Evolutionary conservation across 495 filamentous ascomycete genomes (phyloP).

Genomic region (Daldinia grandis): DNA sequence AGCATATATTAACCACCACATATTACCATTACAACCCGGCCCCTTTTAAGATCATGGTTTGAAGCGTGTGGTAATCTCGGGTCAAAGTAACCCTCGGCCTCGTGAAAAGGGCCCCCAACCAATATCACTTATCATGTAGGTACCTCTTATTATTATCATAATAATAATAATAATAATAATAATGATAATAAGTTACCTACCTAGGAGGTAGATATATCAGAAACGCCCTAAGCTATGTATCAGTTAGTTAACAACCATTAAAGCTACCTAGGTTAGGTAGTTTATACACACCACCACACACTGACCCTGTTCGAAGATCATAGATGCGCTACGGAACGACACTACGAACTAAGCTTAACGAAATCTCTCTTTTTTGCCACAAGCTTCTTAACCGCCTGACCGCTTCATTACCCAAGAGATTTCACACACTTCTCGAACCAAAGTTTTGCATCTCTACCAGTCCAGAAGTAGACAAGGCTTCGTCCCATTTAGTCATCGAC

Average conservation of each 20-base stretch:
- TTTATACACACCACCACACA: neutral
- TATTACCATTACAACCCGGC: conserved; percentile 53
- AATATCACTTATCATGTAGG: conserved; percentile 27
- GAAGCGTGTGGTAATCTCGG: conserved; percentile 50
- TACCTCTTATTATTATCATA: too few relatives aligned
- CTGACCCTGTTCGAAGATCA: neutral
- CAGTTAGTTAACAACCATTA: conserved; percentile 29
- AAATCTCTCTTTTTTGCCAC: conserved; percentile 8
- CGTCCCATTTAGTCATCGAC: conserved; percentile 31
- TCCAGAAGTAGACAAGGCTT: conserved; percentile 29
- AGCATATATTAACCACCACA: conserved; percentile 55
- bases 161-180: too few relatives aligned
- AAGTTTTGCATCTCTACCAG: conserved; percentile 28
- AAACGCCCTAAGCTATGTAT: conserved; percentile 25
- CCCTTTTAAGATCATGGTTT: conserved; percentile 45
- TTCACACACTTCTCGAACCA: conserved; percentile 32
- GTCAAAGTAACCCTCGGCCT: conserved; percentile 45
- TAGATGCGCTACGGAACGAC: conserved; percentile 29
- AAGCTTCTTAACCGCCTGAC: conserved; percentile 26
- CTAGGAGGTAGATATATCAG: conserved; percentile 7
- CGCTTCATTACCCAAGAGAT: conserved; percentile 26
- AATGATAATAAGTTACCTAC: neutral
- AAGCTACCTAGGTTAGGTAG: neutral
- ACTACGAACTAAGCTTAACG: neutral
- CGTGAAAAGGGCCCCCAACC: conserved; percentile 34